Conservation (phyloP, 768 basidiomycete species). For the Naganishia onofrii region DNA sequence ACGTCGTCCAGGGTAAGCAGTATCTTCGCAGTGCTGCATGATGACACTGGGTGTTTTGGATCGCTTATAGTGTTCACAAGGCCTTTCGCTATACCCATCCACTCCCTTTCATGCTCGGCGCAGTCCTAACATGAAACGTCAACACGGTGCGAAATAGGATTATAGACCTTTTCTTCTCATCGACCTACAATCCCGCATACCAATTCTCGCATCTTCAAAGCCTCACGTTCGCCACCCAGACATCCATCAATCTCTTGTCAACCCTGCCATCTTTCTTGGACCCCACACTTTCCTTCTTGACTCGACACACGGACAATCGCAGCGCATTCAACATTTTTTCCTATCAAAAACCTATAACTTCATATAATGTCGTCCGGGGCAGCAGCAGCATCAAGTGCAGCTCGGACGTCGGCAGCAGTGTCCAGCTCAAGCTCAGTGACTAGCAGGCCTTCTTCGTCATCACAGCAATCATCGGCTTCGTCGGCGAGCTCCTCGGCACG, state of each 20-base stretch:
- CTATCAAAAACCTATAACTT: neutral
- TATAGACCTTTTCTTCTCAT: neutral
- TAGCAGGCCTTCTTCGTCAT: neutral
- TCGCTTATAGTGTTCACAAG: neutral
- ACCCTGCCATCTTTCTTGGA: neutral
- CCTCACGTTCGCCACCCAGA: neutral
- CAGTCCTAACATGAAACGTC: slow-evolving; percentile 1
- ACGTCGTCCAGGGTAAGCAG: neutral
- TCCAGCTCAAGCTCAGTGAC: neutral
- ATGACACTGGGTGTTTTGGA: neutral
- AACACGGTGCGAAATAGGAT: slow-evolving; percentile 1
- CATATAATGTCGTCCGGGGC: neutral
- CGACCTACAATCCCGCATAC: neutral
- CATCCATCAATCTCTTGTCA: neutral
- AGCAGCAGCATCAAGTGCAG: neutral
- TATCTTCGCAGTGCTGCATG: neutral
- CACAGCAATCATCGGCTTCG: slow-evolving; percentile 54
- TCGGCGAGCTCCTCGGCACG: slow-evolving; percentile 40
- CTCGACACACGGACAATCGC: neutral
- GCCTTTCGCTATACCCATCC: neutral
- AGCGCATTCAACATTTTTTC: neutral
- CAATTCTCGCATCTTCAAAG: too few relatives aligned
- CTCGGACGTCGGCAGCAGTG: neutral
- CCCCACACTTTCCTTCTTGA: neutral
- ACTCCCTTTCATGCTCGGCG: neutral